These are phyloP conservation scores for Antitrichia curtipendula DNA, from an alignment of 225 moss, liverwort and hornwort genomes.

Conservation along the genomic window DNA sequence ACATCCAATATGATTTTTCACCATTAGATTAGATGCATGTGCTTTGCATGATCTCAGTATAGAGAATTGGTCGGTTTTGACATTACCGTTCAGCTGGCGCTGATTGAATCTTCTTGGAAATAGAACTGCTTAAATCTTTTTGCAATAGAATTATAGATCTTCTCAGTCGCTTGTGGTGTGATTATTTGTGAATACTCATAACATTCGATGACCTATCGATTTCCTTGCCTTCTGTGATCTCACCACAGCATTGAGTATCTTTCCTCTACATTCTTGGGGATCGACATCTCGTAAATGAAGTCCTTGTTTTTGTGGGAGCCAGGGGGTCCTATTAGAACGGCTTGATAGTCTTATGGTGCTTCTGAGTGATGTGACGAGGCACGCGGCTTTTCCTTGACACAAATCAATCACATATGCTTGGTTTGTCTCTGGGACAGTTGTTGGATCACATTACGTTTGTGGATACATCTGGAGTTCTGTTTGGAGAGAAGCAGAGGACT, in stretches of 20 bases:
- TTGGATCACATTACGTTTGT: constrained; percentile 94
- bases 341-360: neutral
- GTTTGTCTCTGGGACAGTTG: constrained; percentile 26
- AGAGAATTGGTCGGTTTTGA: neutral
- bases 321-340: neutral
- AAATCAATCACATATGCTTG: neutral
- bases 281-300: neutral
- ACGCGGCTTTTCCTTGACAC: neutral
- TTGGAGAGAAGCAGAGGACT: constrained; percentile 96
- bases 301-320: neutral
- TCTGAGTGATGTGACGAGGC: neutral
- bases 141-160: neutral
- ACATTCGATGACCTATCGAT: neutral
- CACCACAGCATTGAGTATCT: neutral
- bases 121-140: neutral
- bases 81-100: neutral
- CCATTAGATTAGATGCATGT: neutral
- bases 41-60: neutral
- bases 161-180: neutral
- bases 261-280: neutral
- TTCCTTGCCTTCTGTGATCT: neutral
- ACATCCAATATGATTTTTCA: too few species aligned
- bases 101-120: neutral
- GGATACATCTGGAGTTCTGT: constrained; percentile 97
- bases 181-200: neutral